Conservation (phyloP, 1,139 yeast genomes). For the Pichia norvegensis region DNA sequence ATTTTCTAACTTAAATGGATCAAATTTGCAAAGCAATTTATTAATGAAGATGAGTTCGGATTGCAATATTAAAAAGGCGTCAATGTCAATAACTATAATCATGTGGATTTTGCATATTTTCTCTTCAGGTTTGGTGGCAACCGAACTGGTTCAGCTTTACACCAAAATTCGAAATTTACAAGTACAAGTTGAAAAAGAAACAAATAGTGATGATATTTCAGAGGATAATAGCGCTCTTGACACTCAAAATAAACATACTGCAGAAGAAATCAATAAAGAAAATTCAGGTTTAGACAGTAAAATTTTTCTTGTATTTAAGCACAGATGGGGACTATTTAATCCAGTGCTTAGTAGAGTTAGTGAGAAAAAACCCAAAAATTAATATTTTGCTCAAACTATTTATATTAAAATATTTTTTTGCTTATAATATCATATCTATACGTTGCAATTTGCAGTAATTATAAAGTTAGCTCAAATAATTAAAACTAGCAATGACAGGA, state of each 20-base stretch:
- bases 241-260: no score
- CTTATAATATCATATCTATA: not conserved
- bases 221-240: not conserved
- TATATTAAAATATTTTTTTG: not conserved
- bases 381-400: not conserved
- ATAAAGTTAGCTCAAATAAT: no score
- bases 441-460: not conserved
- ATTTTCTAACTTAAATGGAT: not conserved
- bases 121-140: constrained; percentile 14
- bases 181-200: not conserved
- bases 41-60: constrained; percentile 14
- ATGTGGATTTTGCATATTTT: constrained; percentile 13
- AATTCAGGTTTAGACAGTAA: not conserved
- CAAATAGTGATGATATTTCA: not conserved
- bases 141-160: constrained; percentile 9
- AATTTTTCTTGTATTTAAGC: constrained; percentile 2
- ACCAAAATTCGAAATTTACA: constrained; percentile 9
- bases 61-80: constrained; percentile 20
- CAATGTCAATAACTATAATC: constrained; percentile 16
- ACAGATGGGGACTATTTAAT: constrained; percentile 5
- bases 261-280: not conserved
- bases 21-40: constrained; percentile 11
- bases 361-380: not conserved
- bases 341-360: not conserved
- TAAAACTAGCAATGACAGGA: not conserved